phyloP scores from a whole-genome alignment of 2,329 filamentous ascomycete species.

The Cladosporium sp. region DNA sequence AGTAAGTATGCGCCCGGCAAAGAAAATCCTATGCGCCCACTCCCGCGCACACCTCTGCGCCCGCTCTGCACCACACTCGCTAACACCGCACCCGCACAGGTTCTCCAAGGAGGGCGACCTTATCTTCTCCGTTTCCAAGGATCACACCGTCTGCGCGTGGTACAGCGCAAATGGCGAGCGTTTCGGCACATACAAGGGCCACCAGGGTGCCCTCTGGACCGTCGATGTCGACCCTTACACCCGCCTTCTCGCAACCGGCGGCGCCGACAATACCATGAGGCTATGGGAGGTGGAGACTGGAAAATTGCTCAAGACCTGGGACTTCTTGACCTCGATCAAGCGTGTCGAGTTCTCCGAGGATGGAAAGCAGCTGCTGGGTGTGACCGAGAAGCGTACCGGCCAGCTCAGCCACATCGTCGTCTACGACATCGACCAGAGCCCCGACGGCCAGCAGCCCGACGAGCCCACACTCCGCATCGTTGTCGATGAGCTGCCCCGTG shows the following conservation, averaged over 20 bases:
- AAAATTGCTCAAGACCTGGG: constrained; percentile 93
- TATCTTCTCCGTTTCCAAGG: constrained; percentile 93
- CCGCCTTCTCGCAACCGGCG: constrained; percentile 88
- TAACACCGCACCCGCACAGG: constrained; percentile 45
- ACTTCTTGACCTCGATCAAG: constrained; percentile 96
- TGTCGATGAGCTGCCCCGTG: constrained; percentile 87
- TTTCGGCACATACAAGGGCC: constrained; percentile 92
- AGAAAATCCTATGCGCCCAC: neutral
- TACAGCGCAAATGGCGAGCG: constrained; percentile 97
- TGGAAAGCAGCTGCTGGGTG: constrained; percentile 82
- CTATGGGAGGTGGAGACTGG: constrained; percentile 95
- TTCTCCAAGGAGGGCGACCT: constrained; percentile 96
- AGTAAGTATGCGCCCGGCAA: constrained; percentile 21
- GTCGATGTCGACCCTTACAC: constrained; percentile 93
- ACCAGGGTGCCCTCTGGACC: constrained; percentile 98
- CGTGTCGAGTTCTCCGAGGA: constrained; percentile 96
- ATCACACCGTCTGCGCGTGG: constrained; percentile 96
- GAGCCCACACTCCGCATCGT: constrained; percentile 85
- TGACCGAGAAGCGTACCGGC: constrained; percentile 98
- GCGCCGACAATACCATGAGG: constrained; percentile 96
- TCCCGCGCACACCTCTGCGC: neutral
- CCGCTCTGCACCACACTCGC: constrained; percentile 5
- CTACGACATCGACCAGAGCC: constrained; percentile 81
- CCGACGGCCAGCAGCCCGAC: constrained; percentile 77
- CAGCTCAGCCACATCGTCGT: constrained; percentile 93